These are phyloP conservation scores for Diaporthe caulivora DNA, from an alignment of 2,329 filamentous ascomycete genomes.

Conservation along the genomic window DNA sequence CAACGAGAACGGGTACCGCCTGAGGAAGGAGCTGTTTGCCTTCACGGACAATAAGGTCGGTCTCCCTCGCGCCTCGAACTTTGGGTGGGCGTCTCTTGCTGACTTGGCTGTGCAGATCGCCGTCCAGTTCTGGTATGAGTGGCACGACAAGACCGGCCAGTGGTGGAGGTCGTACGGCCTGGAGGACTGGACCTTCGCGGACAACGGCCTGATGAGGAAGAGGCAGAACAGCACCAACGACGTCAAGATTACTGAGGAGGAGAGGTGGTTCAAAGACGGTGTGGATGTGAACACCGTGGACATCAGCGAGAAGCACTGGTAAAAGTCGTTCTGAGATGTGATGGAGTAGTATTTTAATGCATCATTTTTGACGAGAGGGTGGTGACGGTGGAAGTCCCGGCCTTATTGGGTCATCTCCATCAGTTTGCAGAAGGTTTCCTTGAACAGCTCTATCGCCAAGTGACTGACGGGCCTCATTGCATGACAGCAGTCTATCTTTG, in stretches of 20 bases:
- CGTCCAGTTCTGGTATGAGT: slow-evolving; percentile 94
- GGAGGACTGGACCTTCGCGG: slow-evolving; percentile 82
- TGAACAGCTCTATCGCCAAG: too few species aligned
- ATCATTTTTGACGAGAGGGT: background rate
- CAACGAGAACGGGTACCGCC: slow-evolving; percentile 76
- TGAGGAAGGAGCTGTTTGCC: slow-evolving; percentile 87
- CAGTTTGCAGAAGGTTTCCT: background rate
- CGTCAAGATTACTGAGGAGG: slow-evolving; percentile 69
- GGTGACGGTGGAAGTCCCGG: background rate
- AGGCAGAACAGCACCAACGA: slow-evolving; percentile 83
- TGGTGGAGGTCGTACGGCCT: slow-evolving; percentile 93
- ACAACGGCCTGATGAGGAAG: slow-evolving; percentile 79
- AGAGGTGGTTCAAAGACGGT: slow-evolving; percentile 78
- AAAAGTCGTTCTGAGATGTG: slow-evolving; percentile 14
- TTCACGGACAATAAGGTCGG: slow-evolving; percentile 75
- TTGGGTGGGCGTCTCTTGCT: background rate
- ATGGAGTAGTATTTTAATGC: background rate
- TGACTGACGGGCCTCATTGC: background rate
- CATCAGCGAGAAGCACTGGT: slow-evolving; percentile 78
- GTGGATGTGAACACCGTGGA: slow-evolving; percentile 76
- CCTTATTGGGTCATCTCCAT: too few species aligned
- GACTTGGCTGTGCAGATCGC: slow-evolving; percentile 68
- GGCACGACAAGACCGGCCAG: slow-evolving; percentile 75
- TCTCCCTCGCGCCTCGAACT: background rate
- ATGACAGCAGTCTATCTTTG: background rate